These are phyloP conservation scores for Coemansia furcata DNA, from an alignment of 192 early-diverging fungal species.

Conservation along the genomic window DNA sequence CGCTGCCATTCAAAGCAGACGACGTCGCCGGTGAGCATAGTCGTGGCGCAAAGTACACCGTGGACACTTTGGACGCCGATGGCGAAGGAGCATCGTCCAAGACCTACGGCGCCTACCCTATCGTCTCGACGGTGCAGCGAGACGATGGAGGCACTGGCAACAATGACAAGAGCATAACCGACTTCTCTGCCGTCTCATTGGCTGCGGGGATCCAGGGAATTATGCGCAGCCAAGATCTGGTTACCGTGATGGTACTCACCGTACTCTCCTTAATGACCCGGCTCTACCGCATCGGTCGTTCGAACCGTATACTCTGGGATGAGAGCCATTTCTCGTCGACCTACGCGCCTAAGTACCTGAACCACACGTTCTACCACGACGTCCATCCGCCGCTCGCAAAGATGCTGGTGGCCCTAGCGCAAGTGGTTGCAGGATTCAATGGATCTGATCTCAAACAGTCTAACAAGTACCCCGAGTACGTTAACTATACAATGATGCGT, in stretches of 20 bases:
- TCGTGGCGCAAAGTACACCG: background rate
- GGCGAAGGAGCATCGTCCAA: constrained; percentile 8
- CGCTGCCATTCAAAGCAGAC: constrained; percentile 21
- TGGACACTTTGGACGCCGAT: background rate
- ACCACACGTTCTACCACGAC: constrained; percentile 93
- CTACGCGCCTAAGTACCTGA: constrained; percentile 92
- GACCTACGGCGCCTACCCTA: constrained; percentile 41
- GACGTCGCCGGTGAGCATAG: constrained; percentile 7
- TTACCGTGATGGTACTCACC: constrained; percentile 57
- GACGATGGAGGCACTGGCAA: background rate
- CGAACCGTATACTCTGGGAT: constrained; percentile 69
- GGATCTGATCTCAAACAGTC: constrained; percentile 67
- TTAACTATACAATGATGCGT: constrained; percentile 68
- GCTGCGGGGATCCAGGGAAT: constrained; percentile 31
- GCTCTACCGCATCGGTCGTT: constrained; percentile 59
- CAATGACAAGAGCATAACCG: constrained; percentile 8
- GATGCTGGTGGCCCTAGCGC: constrained; percentile 69
- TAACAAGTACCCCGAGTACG: constrained; percentile 58
- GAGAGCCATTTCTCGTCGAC: constrained; percentile 59
- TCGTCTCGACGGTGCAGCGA: background rate
- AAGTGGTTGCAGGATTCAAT: constrained; percentile 63
- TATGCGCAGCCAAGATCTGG: constrained; percentile 50
- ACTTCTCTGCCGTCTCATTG: constrained; percentile 28
- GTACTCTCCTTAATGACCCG: constrained; percentile 66
- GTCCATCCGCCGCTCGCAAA: constrained; percentile 95